phyloP scores from a whole-genome alignment of 768 basidiomycete species.

The Bullera alba region DNA sequence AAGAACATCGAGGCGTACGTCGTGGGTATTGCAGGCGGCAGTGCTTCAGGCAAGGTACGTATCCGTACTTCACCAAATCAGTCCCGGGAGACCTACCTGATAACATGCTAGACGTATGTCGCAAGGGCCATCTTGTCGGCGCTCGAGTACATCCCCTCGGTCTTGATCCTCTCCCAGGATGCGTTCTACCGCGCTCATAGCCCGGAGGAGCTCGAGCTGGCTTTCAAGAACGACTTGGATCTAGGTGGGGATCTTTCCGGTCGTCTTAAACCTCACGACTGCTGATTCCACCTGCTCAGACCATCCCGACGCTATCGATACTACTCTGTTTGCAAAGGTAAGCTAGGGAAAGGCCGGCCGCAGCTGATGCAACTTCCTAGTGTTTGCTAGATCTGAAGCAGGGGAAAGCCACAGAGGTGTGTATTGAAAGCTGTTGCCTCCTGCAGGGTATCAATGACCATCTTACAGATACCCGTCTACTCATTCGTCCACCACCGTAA shows the following conservation, averaged over 20 bases:
- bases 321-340: conserved; percentile 73
- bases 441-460: not conserved
- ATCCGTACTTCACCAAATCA: not conserved
- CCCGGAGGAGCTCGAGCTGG: conserved; percentile 71
- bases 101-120: conserved; percentile 36
- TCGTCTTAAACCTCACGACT: not conserved
- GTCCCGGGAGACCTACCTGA: not conserved
- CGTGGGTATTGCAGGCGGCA: conserved; percentile 50
- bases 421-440: no score
- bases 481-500: conserved; percentile 88
- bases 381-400: conserved; percentile 79
- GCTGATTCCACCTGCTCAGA: conserved; percentile 49
- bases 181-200: conserved; percentile 84
- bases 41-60: conserved; percentile 48
- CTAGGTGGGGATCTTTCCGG: conserved; percentile 11
- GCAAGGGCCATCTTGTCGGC: conserved; percentile 46
- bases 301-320: conserved; percentile 87
- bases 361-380: conserved; percentile 46
- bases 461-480: conserved; percentile 77
- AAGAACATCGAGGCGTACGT: conserved; percentile 46
- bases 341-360: conserved; percentile 31
- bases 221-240: conserved; percentile 60
- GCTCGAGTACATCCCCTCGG: conserved; percentile 49
- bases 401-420: conserved; percentile 56
- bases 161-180: conserved; percentile 81